Evolutionary conservation across 371 early-diverging fungal genomes (phyloP).

Genomic region (Apophysomyces elegans): DNA sequence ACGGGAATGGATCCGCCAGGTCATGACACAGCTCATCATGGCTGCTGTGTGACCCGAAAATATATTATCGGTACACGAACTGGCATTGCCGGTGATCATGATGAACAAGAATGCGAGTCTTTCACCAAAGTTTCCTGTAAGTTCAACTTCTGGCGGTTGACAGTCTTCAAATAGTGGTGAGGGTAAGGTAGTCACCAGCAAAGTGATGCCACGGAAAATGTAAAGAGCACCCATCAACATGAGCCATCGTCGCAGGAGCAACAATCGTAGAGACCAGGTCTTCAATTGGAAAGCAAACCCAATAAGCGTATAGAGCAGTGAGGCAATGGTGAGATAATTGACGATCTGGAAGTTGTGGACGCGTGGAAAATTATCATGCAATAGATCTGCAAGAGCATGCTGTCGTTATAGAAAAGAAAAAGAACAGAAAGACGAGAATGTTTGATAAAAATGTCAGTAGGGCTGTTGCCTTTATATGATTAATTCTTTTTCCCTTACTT

Average conservation of each 20-base stretch:
- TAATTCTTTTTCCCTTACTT: not conserved
- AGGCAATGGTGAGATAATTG: constrained; percentile 51
- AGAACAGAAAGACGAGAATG: not conserved
- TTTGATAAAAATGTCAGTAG: no score
- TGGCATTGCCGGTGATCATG: constrained; percentile 34
- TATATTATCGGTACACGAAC: constrained; percentile 76
- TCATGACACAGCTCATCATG: constrained; percentile 61
- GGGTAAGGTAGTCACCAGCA: constrained; percentile 74
- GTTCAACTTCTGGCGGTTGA: constrained; percentile 38
- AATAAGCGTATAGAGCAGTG: constrained; percentile 48
- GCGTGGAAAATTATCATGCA: constrained; percentile 43
- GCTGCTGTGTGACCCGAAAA: constrained; percentile 77
- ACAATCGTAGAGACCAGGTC: constrained; percentile 53
- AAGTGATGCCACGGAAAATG: constrained; percentile 61
- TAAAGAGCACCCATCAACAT: constrained; percentile 67
- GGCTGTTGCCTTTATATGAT: no score
- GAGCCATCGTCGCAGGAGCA: constrained; percentile 60
- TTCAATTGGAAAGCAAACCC: constrained; percentile 50
- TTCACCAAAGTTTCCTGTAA: constrained; percentile 30
- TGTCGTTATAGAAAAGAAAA: constrained; percentile 5
- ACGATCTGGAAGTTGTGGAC: constrained; percentile 41
- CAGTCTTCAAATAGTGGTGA: constrained; percentile 57
- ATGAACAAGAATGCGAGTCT: constrained; percentile 33
- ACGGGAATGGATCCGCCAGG: constrained; percentile 70
- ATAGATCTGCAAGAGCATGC: constrained; percentile 37